These are phyloP conservation scores for Cladosporium sp. DNA, from an alignment of 2,329 filamentous ascomycete species.

Conservation along the genomic window DNA sequence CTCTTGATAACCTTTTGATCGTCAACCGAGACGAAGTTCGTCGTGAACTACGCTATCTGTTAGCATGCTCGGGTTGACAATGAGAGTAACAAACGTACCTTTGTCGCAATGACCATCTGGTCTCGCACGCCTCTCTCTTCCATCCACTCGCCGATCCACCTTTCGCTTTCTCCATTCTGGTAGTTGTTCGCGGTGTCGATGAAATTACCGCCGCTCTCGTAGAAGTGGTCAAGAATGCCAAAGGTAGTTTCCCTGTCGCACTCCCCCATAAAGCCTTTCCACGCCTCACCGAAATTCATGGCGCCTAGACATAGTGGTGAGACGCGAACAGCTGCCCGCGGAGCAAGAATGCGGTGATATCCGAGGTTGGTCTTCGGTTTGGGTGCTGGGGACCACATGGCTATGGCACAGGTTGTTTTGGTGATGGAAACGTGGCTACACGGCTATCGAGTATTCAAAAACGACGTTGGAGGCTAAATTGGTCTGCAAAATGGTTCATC, in stretches of 20 bases:
- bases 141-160: slow-evolving; percentile 56
- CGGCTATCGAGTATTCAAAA: rapidly evolving
- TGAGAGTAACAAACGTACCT: slow-evolving; percentile 9
- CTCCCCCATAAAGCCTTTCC: slow-evolving; percentile 37
- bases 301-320: slow-evolving; percentile 55
- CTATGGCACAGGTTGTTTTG: not conserved
- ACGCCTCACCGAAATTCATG: slow-evolving; percentile 57
- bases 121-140: slow-evolving; percentile 45
- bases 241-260: slow-evolving; percentile 43
- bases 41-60: slow-evolving; percentile 27
- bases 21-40: slow-evolving; percentile 24
- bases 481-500: not conserved
- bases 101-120: slow-evolving; percentile 48
- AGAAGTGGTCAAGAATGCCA: slow-evolving; percentile 50
- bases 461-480: not conserved
- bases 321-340: slow-evolving; percentile 51
- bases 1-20: slow-evolving; percentile 34
- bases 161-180: slow-evolving; percentile 50
- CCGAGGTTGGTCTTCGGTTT: slow-evolving; percentile 46
- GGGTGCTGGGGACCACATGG: slow-evolving; percentile 22
- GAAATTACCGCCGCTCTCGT: slow-evolving; percentile 52
- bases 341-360: slow-evolving; percentile 52
- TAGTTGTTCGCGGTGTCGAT: slow-evolving; percentile 55
- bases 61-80: not conserved
- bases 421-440: not conserved